These are phyloP conservation scores for Boletus bicolor DNA, from an alignment of 768 basidiomycete species.

Conservation along the genomic window DNA sequence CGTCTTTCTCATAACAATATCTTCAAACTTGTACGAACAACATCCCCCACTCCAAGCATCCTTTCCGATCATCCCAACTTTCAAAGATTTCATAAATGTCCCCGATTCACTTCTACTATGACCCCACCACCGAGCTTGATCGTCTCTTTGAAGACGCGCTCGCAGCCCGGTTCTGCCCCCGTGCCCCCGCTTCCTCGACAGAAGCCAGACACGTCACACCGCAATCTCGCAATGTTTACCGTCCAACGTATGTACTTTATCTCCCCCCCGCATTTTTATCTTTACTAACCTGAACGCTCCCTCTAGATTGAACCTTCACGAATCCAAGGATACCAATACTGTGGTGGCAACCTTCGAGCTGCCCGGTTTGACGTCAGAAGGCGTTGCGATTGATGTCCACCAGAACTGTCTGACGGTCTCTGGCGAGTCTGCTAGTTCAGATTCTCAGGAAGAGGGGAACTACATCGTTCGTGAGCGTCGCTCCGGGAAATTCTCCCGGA, in stretches of 20 bases:
- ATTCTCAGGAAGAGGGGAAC: conserved; percentile 33
- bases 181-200: background rate
- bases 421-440: conserved; percentile 37
- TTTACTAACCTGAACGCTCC: background rate
- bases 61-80: background rate
- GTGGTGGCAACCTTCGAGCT: conserved; percentile 55
- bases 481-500: conserved; percentile 44
- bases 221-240: background rate
- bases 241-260: conserved; percentile 21
- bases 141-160: conserved; percentile 23
- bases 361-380: conserved; percentile 50
- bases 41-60: background rate
- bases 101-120: conserved; percentile 1
- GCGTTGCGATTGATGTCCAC: conserved; percentile 45
- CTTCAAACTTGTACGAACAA: background rate
- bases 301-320: conserved; percentile 45
- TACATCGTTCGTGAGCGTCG: conserved; percentile 45
- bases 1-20: background rate
- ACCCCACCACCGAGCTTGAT: conserved; percentile 1
- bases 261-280: fast-evolving
- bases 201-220: background rate
- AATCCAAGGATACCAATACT: conserved; percentile 38
- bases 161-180: conserved; percentile 11
- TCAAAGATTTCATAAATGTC: background rate
- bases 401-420: conserved; percentile 47